Evolutionary conservation across 2,329 filamentous ascomycete species (phyloP).

Genomic region (Amylocarpus encephaloides): DNA sequence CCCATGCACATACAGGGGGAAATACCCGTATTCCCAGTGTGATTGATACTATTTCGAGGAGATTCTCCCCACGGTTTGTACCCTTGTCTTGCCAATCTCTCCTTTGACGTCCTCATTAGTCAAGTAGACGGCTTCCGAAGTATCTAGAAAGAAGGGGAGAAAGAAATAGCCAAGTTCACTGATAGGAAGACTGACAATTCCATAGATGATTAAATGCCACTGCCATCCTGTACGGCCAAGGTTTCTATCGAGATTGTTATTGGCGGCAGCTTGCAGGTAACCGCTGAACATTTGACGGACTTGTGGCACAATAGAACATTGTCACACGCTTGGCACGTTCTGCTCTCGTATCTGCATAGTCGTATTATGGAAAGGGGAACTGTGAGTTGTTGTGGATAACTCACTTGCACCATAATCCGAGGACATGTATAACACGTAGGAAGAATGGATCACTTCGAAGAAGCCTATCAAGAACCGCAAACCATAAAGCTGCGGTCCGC

Average conservation of each 20-base stretch:
- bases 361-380: not conserved
- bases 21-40: no score
- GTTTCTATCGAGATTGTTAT: slow-evolving; percentile 34
- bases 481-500: slow-evolving; percentile 35
- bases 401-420: slow-evolving; percentile 37
- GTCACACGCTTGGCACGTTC: slow-evolving; percentile 49
- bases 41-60: slow-evolving; percentile 20
- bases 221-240: slow-evolving; percentile 37
- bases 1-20: no score
- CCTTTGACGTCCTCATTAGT: slow-evolving; percentile 11
- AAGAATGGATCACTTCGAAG: slow-evolving; percentile 25
- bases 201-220: slow-evolving; percentile 45
- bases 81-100: slow-evolving; percentile 15
- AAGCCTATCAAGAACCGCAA: slow-evolving; percentile 40
- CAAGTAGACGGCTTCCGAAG: slow-evolving; percentile 36
- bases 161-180: slow-evolving; percentile 45
- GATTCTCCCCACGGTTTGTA: slow-evolving; percentile 21
- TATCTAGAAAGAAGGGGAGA: slow-evolving; percentile 38
- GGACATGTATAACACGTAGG: slow-evolving; percentile 34
- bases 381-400: not conserved
- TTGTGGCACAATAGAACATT: slow-evolving; percentile 47
- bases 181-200: slow-evolving; percentile 47
- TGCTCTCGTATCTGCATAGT: slow-evolving; percentile 28
- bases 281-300: slow-evolving; percentile 41
- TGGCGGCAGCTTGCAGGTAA: slow-evolving; percentile 38